Evolutionary conservation across 768 basidiomycete species (phyloP), one percentile per base, ranked within the genome.

Genomic region (Harrya chromipes): DNA sequence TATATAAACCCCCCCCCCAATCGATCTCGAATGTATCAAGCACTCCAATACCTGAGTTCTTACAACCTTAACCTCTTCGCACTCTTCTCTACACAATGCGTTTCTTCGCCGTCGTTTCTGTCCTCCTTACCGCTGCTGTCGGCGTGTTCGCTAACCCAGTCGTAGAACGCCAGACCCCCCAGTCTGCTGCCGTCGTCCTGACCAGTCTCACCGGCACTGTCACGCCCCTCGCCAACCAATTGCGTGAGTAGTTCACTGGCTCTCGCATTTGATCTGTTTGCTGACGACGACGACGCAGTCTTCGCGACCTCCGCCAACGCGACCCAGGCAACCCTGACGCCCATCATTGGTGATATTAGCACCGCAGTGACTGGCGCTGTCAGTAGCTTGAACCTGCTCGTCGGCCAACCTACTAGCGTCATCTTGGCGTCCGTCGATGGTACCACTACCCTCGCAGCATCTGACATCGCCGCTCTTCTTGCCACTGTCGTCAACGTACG

Each of bases 401-500:
- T 23, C 20, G 39, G 36, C n/a, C 40, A 41, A 14, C 40, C 47
- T n/a, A 2, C n/a, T 10, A 6, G 3, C 2, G 23, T 35, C 9
- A 35, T 35, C 23, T 4, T 41, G 47, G n/a, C 47, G 10, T 41
- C 47, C 3, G 47, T 24, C 26, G 40, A 48, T 24, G 33, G 47
- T 20, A 17, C 35, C 1, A 37, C 23, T 16, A 36, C 5, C 20
- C 40, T 50, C 3, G 23, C 2, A 3, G 34, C 41, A 19, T 40
- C 55, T 19, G 52, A 51, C 6, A 48, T 58, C 7, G 46, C 57
- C 6, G 0, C 4, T 36, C 37, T 54, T 29, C 49, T 58, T 19
- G 8, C 27, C 14, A 38, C 0, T 5, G 10, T 53, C 31, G 33
- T 50, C 10, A 43, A 17, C 20, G 55, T 58, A 11, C 14, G 57